These are phyloP conservation scores for Nemania sp. DNA, from an alignment of 2,329 filamentous ascomycete species.

Conservation along the genomic window DNA sequence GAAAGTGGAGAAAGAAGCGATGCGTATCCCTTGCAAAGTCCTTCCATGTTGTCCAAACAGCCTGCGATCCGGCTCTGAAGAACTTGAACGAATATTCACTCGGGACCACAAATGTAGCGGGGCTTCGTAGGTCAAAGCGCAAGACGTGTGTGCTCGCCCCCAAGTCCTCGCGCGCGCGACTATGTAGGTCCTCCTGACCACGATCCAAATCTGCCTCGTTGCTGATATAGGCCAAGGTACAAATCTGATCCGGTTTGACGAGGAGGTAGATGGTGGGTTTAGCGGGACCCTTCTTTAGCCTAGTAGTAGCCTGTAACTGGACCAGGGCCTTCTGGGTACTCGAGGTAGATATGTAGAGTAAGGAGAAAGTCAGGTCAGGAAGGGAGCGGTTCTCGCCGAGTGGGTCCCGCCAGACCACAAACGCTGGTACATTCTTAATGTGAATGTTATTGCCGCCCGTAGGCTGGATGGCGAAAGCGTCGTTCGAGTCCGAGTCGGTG, in stretches of 20 bases:
- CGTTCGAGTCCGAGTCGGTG: constrained; percentile 21
- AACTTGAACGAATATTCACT: constrained; percentile 17
- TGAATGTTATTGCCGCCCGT: constrained; percentile 7
- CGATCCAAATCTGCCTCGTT: neutral
- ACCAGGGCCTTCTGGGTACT: constrained; percentile 4
- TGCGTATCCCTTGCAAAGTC: constrained; percentile 17
- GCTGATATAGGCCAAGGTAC: constrained; percentile 6
- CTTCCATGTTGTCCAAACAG: constrained; percentile 22
- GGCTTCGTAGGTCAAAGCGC: constrained; percentile 21
- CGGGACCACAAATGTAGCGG: constrained; percentile 23
- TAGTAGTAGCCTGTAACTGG: constrained; percentile 17
- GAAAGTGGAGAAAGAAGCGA: constrained; percentile 31
- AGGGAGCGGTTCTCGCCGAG: constrained; percentile 6
- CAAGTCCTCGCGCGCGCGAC: constrained; percentile 19
- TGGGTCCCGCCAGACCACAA: constrained; percentile 21
- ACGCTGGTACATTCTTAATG: constrained; percentile 20
- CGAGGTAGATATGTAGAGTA: constrained; percentile 5
- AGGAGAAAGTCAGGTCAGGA: constrained; percentile 1
- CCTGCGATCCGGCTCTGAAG: constrained; percentile 24
- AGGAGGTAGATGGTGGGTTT: constrained; percentile 28
- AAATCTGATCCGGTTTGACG: constrained; percentile 28
- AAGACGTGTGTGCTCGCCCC: constrained; percentile 23
- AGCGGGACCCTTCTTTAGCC: constrained; percentile 22
- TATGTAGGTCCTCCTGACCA: constrained; percentile 15
- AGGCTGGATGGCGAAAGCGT: neutral